Conservation (phyloP, 305 asterid genomes). For the Rubia peregrina region DNA sequence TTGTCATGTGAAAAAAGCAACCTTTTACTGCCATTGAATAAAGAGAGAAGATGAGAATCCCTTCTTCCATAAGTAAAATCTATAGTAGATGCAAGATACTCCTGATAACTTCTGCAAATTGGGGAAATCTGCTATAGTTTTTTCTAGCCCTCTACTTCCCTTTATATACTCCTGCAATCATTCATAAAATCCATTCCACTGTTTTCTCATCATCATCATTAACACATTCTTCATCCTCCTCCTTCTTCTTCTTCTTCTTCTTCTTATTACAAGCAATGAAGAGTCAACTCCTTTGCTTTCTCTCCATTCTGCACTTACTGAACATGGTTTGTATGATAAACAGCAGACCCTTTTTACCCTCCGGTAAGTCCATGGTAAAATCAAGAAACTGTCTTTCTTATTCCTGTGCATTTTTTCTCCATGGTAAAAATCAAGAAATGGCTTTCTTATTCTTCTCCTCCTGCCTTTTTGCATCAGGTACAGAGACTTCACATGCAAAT, state of each 20-base stretch:
- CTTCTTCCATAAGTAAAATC: constrained; percentile 53
- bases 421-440: neutral
- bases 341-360: constrained; percentile 36
- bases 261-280: constrained; percentile 31
- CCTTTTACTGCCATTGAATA: constrained; percentile 15
- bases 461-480: constrained; percentile 21
- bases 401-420: neutral
- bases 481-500: constrained; percentile 5
- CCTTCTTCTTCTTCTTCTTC: constrained; percentile 12
- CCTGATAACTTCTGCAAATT: constrained; percentile 12
- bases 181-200: constrained; percentile 1
- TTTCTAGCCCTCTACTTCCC: constrained; percentile 11
- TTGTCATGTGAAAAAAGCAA: constrained; percentile 32
- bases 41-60: constrained; percentile 27
- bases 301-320: constrained; percentile 26
- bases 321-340: constrained; percentile 30
- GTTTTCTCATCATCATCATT: constrained; percentile 10
- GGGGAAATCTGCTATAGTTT: constrained; percentile 31
- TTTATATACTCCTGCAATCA: constrained; percentile 17
- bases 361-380: constrained; percentile 9
- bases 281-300: constrained; percentile 24
- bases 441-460: neutral
- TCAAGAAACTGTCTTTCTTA: neutral
- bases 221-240: constrained; percentile 19
- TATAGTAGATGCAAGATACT: constrained; percentile 20